A percentile compares a stretch with the other conserved stretches of the same genome.
Evolutionary conservation across 2,329 filamentous ascomycete genomes (phyloP).

Genomic region (Exophiala sp.): DNA sequence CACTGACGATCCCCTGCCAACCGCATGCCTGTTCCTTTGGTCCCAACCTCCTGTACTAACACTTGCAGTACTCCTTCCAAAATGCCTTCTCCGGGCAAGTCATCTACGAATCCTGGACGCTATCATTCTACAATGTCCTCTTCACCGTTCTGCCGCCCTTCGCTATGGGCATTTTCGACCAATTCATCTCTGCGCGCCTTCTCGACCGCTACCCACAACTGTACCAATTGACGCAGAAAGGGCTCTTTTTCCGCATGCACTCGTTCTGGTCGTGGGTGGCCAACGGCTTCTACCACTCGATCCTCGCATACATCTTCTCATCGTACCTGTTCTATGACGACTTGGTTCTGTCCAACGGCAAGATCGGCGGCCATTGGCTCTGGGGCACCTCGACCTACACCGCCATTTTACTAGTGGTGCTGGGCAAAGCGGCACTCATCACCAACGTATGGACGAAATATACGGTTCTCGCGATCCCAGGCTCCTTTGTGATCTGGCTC

Average conservation of each 20-base stretch:
- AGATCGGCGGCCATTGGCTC: constrained; percentile 87
- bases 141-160: constrained; percentile 93
- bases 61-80: constrained; percentile 78
- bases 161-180: constrained; percentile 92
- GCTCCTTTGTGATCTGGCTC: constrained; percentile 87
- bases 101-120: constrained; percentile 97
- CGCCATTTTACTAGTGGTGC: constrained; percentile 82
- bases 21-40: too few relatives aligned
- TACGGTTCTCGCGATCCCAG: constrained; percentile 88
- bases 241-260: constrained; percentile 86
- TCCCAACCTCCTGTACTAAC: too few relatives aligned
- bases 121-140: constrained; percentile 99
- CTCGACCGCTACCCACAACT: constrained; percentile 94
- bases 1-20: too few relatives aligned
- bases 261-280: constrained; percentile 89
- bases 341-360: constrained; percentile 69
- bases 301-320: constrained; percentile 82
- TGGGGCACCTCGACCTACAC: constrained; percentile 97
- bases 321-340: constrained; percentile 78
- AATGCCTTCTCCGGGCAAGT: constrained; percentile 97
- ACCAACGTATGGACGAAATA: constrained; percentile 99
- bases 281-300: constrained; percentile 92
- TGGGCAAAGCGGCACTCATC: constrained; percentile 89
- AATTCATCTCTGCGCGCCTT: constrained; percentile 90
- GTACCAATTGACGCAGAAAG: constrained; percentile 87